Evolutionary conservation across 2,329 filamentous ascomycete genomes (phyloP).

Genomic region (Alternaria sp.): DNA sequence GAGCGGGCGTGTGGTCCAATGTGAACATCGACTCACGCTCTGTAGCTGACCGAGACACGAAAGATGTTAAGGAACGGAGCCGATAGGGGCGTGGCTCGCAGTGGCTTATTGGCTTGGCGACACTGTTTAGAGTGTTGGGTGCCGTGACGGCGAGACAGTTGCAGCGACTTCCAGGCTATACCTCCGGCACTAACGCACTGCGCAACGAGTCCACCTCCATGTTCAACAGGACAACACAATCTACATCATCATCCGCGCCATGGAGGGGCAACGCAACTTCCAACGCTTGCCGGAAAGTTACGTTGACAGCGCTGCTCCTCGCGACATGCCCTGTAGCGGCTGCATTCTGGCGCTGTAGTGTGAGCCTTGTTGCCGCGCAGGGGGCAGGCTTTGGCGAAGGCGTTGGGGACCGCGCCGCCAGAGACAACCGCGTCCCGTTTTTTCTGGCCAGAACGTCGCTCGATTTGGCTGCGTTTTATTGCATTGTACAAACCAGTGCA

Average conservation of each 20-base stretch:
- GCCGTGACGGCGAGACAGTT: not conserved
- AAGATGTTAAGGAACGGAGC: constrained; percentile 5
- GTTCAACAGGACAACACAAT: not conserved
- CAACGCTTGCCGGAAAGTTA: not conserved
- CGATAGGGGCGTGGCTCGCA: constrained; percentile 16
- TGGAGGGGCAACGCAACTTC: not conserved
- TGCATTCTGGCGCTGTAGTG: constrained; percentile 3
- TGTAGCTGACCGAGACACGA: constrained; percentile 10
- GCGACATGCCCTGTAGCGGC: not conserved
- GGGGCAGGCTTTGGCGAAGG: constrained; percentile 8
- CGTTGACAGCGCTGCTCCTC: not conserved
- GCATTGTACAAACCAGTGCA: constrained; percentile 30
- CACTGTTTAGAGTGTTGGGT: constrained; percentile 5
- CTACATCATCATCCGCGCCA: not conserved
- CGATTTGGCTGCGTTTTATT: constrained; percentile 32
- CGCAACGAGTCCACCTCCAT: not conserved
- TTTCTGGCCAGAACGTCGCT: constrained; percentile 27
- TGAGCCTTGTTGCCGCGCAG: constrained; percentile 5
- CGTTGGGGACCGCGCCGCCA: constrained; percentile 15
- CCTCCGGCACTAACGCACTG: not conserved
- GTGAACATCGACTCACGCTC: not conserved
- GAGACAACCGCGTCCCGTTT: constrained; percentile 15
- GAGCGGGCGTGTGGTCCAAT: constrained; percentile 3
- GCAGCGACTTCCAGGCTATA: not conserved
- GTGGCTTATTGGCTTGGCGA: constrained; percentile 30